These are phyloP conservation scores for Cladosporium sp. DNA, from an alignment of 2,329 filamentous ascomycete genomes.

Conservation along the genomic window DNA sequence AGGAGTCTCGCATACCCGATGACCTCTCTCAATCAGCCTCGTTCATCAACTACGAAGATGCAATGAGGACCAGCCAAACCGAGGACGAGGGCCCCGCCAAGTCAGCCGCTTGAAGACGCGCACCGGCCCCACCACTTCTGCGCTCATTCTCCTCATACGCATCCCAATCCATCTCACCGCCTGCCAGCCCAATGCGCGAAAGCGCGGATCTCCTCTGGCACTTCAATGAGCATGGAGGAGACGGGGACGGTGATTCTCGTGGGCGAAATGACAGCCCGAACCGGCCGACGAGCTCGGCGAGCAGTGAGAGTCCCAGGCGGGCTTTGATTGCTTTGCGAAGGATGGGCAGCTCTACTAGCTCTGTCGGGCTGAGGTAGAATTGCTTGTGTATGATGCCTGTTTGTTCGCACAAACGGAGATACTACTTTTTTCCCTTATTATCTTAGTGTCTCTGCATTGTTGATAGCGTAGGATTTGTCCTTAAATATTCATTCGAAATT, in stretches of 20 bases:
- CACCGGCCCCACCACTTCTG: constrained; percentile 17
- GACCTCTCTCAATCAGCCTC: constrained; percentile 8
- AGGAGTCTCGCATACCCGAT: neutral
- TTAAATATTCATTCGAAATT: neutral
- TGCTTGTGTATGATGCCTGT: neutral
- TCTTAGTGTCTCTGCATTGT: neutral
- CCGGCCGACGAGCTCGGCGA: constrained; percentile 26
- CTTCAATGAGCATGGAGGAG: constrained; percentile 9
- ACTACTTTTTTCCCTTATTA: neutral
- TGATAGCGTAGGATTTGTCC: constrained; percentile 4
- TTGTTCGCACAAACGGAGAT: neutral
- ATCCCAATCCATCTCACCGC: constrained; percentile 8
- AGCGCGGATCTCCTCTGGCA: constrained; percentile 18
- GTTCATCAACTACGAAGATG: constrained; percentile 27
- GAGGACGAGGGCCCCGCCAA: constrained; percentile 1
- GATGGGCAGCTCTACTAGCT: constrained; percentile 21
- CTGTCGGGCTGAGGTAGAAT: constrained; percentile 22
- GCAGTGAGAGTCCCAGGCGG: constrained; percentile 22
- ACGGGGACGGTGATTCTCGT: constrained; percentile 25
- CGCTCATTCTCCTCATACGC: neutral
- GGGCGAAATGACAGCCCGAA: constrained; percentile 14
- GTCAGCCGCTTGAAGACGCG: constrained; percentile 11
- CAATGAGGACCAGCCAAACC: neutral
- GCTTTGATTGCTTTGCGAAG: constrained; percentile 20
- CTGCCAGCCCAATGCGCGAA: constrained; percentile 19